Evolutionary conservation across 192 early-diverging fungal species (phyloP).

Genomic region (Coemansia sp.): DNA sequence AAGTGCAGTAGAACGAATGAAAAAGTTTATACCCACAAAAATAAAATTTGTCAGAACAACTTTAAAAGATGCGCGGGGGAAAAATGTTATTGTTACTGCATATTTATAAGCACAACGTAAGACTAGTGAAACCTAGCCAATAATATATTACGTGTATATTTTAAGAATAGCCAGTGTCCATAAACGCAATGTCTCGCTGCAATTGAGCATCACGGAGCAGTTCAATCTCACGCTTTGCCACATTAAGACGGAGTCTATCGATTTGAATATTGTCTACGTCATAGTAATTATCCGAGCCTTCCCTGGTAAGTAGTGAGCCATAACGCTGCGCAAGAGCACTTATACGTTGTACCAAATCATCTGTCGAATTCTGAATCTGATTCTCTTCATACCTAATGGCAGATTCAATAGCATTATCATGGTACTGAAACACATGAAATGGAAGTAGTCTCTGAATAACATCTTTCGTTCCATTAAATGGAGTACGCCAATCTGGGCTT

Average conservation of each 20-base stretch:
- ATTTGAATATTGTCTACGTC: constrained; percentile 26
- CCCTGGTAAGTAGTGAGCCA: constrained; percentile 13
- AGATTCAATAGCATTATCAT: constrained; percentile 36
- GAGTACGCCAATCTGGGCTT: constrained; percentile 59
- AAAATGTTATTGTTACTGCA: not conserved
- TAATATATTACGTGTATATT: not conserved
- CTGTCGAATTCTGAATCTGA: not conserved
- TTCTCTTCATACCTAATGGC: constrained; percentile 17
- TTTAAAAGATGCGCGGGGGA: not conserved
- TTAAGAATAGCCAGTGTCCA: constrained; percentile 9
- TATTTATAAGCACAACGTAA: not conserved
- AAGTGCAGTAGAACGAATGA: not conserved
- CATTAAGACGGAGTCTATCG: constrained; percentile 17
- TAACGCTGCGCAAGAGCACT: constrained; percentile 18
- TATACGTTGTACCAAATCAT: constrained; percentile 4
- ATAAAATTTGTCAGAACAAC: not conserved
- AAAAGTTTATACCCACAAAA: not conserved
- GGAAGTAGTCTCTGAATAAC: constrained; percentile 66
- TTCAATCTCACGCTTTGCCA: constrained; percentile 15
- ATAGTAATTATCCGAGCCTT: constrained; percentile 28
- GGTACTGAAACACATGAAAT: constrained; percentile 74
- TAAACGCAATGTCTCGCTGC: constrained; percentile 38
- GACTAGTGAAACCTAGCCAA: not conserved
- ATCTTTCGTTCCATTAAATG: constrained; percentile 62
- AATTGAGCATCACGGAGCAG: constrained; percentile 25